Evolutionary conservation across 2,329 filamentous ascomycete genomes (phyloP), one percentile per base, ranked within the genome.

Genomic region (Graphilbum ipis-grandicollis): DNA sequence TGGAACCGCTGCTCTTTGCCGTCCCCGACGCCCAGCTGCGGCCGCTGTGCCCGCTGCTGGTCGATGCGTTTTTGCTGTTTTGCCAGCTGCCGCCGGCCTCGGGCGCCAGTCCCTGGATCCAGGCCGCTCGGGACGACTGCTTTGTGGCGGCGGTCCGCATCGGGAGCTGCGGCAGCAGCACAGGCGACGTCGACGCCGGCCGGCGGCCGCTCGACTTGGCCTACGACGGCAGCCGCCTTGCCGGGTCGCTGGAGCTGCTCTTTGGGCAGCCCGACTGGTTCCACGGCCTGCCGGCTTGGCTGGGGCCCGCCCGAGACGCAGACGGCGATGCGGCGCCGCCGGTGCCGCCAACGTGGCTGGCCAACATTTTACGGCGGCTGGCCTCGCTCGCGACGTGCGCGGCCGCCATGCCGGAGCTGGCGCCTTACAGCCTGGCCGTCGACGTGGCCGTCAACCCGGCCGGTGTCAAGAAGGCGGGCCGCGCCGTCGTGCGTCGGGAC

Each of bases 51-150:
- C 47, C 53, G 9, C 52, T 65, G 21, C 53, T 92, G 1, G 37
- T 90, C 17, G 70, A 86, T 47, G 74, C 75, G 3, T 85, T 86
- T 44, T 52, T 85, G 2, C 56, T 71, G 6, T 86, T 83, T 49
- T 75, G 67, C 46, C 66, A 64, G 26, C 58, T 83, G 2, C 79
- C 82, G 3, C 63, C 71, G 4, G 55, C 56, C 3, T 47, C 50
- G 19, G 38, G 45, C 31, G 42, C 48, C 3, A 39, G 39, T 19
- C 18, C 40, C 38, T 41, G 48, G 47, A 41, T 54, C 45, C 30
- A 52, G 44, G 31, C 51, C 44, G 44, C 68, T 55, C 56, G 55
- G 47, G 45, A 53, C 12, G 76, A 82, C 47, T 55, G 63, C 3
- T 78, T 78, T 34, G 39, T 63, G 12, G 41, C 43, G 9, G 26